These are phyloP conservation scores for Gaertneriomyces semiglobifer DNA, from an alignment of 192 early-diverging fungal species.

Conservation along the genomic window DNA sequence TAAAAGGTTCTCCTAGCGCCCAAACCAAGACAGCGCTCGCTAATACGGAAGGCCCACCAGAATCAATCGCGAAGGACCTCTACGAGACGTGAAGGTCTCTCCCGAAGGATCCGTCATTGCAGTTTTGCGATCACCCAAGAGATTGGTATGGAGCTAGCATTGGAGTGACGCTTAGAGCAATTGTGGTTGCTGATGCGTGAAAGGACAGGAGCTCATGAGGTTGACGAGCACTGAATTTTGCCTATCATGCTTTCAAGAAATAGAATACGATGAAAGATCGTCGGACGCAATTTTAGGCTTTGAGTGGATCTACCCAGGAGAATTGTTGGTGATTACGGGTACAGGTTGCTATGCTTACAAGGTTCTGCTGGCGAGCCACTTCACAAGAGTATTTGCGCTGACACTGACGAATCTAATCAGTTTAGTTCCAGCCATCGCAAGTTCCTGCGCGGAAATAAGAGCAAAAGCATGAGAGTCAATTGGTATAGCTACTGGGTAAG, in stretches of 20 bases:
- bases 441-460: background rate
- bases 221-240: too few relatives aligned
- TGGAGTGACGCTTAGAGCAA: too few relatives aligned
- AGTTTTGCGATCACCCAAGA: conserved; percentile 15
- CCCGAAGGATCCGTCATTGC: conserved; percentile 6
- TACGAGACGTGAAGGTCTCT: conserved; percentile 14
- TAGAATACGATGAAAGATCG: conserved; percentile 10
- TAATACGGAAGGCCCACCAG: too few relatives aligned
- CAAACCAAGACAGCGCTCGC: too few relatives aligned
- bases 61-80: conserved; percentile 2
- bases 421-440: too few relatives aligned
- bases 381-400: background rate
- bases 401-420: background rate
- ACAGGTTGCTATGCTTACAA: conserved; percentile 18
- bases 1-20: background rate
- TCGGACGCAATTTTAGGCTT: conserved; percentile 24
- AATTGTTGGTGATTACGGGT: conserved; percentile 15
- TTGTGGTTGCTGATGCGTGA: too few relatives aligned
- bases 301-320: conserved; percentile 18
- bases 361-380: background rate
- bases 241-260: conserved; percentile 3
- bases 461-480: conserved; percentile 3
- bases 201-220: too few relatives aligned
- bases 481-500: conserved; percentile 30
- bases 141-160: conserved; percentile 5